Evolutionary conservation across 2,329 filamentous ascomycete species (phyloP), one percentile per base, ranked within the genome.

Genomic region (Aureobasidium namibiae): DNA sequence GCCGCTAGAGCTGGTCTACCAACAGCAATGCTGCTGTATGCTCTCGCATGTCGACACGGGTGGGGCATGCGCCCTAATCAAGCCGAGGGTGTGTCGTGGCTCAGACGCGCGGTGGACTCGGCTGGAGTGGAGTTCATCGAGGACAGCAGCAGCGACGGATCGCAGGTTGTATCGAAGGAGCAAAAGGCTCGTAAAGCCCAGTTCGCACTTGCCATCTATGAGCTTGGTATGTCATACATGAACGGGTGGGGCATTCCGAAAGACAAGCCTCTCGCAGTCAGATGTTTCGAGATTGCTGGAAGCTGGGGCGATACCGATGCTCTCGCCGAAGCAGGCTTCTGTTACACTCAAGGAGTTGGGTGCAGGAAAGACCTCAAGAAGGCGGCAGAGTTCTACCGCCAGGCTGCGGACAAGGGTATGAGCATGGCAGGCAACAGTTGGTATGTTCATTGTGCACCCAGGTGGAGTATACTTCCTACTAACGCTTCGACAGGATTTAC

Each of bases 401-500:
- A 87, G 77, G 94, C 94, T 6, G 94, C 96, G 72, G 85, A 87
- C 24, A 94, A 94, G 74, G 94, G 94, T 7, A 92, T 96, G 80
- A 95, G 85, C 73, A 97, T 97, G 91, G 88, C 96, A 60, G 94
- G 94, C 59, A 97, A 97, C 72, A 96, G 91, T 78, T 99, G 94
- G 92, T 96, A 80, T 70, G 89, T 82, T 61, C 42, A 11, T 42
- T 26, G 34, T 5, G 4, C 26, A 11, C 13, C 38, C 49, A 29
- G 41, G n/a, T 42, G 39, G 34, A 60, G 61, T 23, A 45, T 63
- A 63, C 38, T 59, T 63, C 62, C 38, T 62, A 46, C 61, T 64
- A 23, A 61, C 59, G 14, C 53, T 39, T 16, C 57, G 13, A 45
- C 49, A 96, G 91, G 92, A 97, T 97, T 66, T 92, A 96, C 78